Base-by-base conservation (phyloP, 106 monocot genomes). In the Gastrodia elata region DNA sequence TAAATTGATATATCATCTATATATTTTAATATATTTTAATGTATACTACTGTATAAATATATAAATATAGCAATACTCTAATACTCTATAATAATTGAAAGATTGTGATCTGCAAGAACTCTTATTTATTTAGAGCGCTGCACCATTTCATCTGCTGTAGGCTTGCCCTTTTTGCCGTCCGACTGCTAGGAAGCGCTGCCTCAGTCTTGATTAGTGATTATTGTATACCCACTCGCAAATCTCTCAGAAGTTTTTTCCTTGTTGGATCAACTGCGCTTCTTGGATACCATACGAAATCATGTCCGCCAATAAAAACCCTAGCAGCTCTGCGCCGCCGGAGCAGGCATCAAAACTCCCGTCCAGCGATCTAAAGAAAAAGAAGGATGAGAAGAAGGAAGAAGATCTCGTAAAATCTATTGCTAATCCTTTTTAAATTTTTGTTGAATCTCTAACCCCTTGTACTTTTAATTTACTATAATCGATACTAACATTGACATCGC, bases 371-470 rank as follows among this genome's bases (percentile, higher is more conserved):
- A 81, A 77, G 76, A 93, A 86, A 86, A 97, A 89, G 86, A 97
- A 97, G 82, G 91, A 98, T 11, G 97, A 93, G 41, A 93, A 98
- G 81, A 93, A 97, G 69, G 93, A 97, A 3, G 97, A 98, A 68
- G 97, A 98, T 87, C 88, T 98, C 85, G 97, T 98, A 42, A 41
- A n/a, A 4, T 8, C 49, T 26, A 25, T 43, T 46, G n/a, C 73
- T 76, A 11, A 3, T 15, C 28, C 42, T 27, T 69, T 11, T 41
- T 25, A 22, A 10, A 35, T 25, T 67, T 69, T n/a, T 40, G 25
- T 40, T 24, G 41, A 24, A 38, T 20, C 8, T 46, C 6, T 4
- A 8, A 10, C 11, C 2, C 30, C 14, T 4, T 2, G 20, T 10
- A 0, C 40, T 15, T 37, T 2, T 56, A 34, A 52, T 52, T n/a